Evolutionary conservation across 108 stramenopile genomes (phyloP).

Genomic region (Cyclotella cryptica): DNA sequence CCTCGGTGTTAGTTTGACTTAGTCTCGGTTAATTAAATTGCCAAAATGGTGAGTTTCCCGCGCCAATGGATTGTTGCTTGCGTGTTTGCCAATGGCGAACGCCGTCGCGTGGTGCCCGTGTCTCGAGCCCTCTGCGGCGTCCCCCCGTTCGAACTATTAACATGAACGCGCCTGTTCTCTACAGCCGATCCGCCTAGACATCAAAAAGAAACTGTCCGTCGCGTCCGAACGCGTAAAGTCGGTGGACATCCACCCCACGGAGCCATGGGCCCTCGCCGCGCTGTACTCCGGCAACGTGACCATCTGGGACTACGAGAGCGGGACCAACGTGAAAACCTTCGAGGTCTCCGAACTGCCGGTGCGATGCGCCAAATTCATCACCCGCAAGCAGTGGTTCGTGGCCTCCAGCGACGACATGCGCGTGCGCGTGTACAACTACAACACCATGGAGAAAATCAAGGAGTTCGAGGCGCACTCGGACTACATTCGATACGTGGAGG

Average conservation of each 20-base stretch:
- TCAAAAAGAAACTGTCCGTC: conserved; percentile 89
- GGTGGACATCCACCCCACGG: conserved; percentile 96
- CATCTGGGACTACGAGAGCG: conserved; percentile 96
- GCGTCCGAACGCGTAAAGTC: conserved; percentile 97
- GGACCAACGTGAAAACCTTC: conserved; percentile 91
- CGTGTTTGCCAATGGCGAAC: too few species aligned
- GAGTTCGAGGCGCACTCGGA: conserved; percentile 99
- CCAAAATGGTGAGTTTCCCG: too few species aligned
- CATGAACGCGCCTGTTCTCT: background rate
- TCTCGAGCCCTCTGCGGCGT: background rate
- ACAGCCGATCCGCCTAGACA: conserved; percentile 89
- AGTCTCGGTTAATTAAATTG: too few species aligned
- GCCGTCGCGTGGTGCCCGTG: too few species aligned
- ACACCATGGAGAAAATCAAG: conserved; percentile 99
- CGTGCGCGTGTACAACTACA: conserved; percentile 97
- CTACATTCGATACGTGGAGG: conserved; percentile 98
- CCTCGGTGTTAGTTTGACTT: too few species aligned
- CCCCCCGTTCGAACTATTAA: background rate
- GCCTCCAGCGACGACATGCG: conserved; percentile 94
- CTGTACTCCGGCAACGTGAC: conserved; percentile 98
- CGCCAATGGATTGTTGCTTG: too few species aligned
- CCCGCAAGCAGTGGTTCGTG: conserved; percentile 97
- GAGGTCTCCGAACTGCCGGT: conserved; percentile 96
- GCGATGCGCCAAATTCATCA: conserved; percentile 97
- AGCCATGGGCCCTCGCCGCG: conserved; percentile 97